These are phyloP conservation scores for Friedmanniomyces endolithicus DNA, from an alignment of 495 filamentous ascomycete species.

Conservation along the genomic window DNA sequence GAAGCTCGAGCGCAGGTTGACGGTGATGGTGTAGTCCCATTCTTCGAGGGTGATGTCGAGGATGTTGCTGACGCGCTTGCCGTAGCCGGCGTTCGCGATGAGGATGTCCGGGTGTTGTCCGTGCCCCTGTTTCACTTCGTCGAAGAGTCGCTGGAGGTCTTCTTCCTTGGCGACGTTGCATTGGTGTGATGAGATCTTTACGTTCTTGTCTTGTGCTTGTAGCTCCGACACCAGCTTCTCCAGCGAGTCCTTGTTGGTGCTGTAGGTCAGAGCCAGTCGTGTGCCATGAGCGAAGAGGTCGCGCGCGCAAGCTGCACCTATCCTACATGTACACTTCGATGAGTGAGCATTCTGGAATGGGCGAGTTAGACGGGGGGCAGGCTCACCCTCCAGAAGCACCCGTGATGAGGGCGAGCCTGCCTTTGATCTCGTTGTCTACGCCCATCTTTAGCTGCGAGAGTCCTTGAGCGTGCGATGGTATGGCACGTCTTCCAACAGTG, in stretches of 20 bases:
- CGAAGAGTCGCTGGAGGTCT: constrained; percentile 41
- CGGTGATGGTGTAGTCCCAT: constrained; percentile 52
- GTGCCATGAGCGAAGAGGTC: constrained; percentile 42
- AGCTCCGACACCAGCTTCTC: constrained; percentile 30
- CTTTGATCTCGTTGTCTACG: constrained; percentile 41
- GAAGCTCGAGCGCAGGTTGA: constrained; percentile 56
- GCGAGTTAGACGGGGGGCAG: no score
- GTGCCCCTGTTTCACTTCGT: constrained; percentile 40
- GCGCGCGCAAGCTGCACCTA: constrained; percentile 48
- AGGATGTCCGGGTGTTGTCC: constrained; percentile 49
- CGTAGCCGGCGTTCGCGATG: constrained; percentile 46
- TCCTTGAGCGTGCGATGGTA: no score
- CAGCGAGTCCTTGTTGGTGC: constrained; percentile 38
- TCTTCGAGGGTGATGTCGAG: constrained; percentile 46
- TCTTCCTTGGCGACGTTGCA: constrained; percentile 43
- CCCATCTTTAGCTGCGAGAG: background rate
- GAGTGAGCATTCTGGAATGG: constrained; percentile 6
- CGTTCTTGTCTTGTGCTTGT: constrained; percentile 3
- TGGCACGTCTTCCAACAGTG: background rate
- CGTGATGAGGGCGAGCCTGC: constrained; percentile 50
- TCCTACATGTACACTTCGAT: constrained; percentile 30
- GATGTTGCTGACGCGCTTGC: constrained; percentile 38
- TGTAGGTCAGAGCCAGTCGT: constrained; percentile 51
- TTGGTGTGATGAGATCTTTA: constrained; percentile 43
- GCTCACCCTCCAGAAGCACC: constrained; percentile 53